Base-by-base conservation (phyloP, 352 stramenopile species). In the Pythium plurisporium region DNA sequence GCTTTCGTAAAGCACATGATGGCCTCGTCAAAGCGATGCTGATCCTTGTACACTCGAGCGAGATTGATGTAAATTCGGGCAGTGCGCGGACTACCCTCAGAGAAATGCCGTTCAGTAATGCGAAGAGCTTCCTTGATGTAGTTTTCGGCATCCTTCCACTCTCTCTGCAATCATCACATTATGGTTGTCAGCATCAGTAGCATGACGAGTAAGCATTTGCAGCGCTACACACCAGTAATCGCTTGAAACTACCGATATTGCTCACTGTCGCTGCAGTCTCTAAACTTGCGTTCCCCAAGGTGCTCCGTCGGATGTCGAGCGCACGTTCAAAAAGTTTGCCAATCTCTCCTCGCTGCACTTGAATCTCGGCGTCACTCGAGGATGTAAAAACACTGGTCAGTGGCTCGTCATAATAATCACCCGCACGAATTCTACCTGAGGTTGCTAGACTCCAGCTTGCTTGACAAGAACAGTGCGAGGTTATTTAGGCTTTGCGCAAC, bases 201-300 rank as follows among this genome's bases (percentile, higher is more conserved):
- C 22, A 48, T 5, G 1, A 26, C 4, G 5, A 17, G 17, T 2
- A 45, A n/a, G 10, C 23, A 41, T n/a, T 9, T 25, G 38, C 6
- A 44, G 38, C 20, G 5, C 27, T 20, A 61, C 62, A 40, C 57
- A 92, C 80, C 65, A 77, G 68, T 11, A 87, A 62, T 25, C 80
- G 77, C 60, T 91, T 91, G 68, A 87, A 89, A 60, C 87, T 93
- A 31, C 83, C 83, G 25, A 93, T 86, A 46, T 93, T 93, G 64
- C 87, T 93, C 6, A 93, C 53, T 12, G 80, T 93, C 5, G 83
- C 76, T 6, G 83, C 83, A 1, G 80, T 91, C 55, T 93, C 83
- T 15, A 89, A 83, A 60, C 78, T 93, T 34, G 82, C 76, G 27
- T 88, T 89, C 0, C 82, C 82, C 27, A 93, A 69, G 10, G 69